These are phyloP conservation scores for Aethionema arabicum DNA, from an alignment of 345 rosid genomes.

Conservation along the genomic window DNA sequence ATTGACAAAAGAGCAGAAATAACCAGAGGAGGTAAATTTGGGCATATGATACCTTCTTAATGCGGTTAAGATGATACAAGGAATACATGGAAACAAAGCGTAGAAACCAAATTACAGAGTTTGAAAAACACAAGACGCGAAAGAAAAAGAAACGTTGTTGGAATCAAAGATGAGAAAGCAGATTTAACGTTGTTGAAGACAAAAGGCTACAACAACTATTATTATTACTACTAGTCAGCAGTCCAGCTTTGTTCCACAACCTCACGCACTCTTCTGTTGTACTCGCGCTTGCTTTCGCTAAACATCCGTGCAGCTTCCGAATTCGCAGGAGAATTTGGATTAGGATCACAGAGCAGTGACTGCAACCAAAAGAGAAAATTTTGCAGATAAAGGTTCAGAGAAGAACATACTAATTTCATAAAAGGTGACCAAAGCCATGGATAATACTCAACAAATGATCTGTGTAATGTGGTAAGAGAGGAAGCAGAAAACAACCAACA, in stretches of 20 bases:
- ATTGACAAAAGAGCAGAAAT: too few relatives aligned
- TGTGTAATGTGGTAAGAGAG: not conserved
- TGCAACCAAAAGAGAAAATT: constrained; percentile 28
- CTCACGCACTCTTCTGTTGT: constrained; percentile 87
- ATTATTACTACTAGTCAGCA: constrained; percentile 52
- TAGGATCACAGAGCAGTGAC: constrained; percentile 96
- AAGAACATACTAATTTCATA: constrained; percentile 3
- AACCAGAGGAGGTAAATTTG: too few relatives aligned
- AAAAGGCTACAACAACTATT: constrained; percentile 19
- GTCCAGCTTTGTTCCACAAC: constrained; percentile 96
- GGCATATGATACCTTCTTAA: not conserved
- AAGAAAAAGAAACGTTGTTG: constrained; percentile 4
- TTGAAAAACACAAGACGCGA: constrained; percentile 24
- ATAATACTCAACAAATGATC: not conserved
- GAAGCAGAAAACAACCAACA: constrained; percentile 18
- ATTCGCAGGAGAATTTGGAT: constrained; percentile 95
- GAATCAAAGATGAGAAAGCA: constrained; percentile 26
- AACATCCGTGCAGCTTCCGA: constrained; percentile 99
- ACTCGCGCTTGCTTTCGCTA: constrained; percentile 89
- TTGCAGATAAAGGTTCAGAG: constrained; percentile 1
- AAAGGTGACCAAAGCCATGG: not conserved
- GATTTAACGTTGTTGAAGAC: constrained; percentile 14
- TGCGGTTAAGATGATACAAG: constrained; percentile 1
- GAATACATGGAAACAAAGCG: constrained; percentile 19
- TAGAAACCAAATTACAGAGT: constrained; percentile 28